Conservation (phyloP, 2,329 filamentous ascomycete species). For the Escovopsis sp. region DNA sequence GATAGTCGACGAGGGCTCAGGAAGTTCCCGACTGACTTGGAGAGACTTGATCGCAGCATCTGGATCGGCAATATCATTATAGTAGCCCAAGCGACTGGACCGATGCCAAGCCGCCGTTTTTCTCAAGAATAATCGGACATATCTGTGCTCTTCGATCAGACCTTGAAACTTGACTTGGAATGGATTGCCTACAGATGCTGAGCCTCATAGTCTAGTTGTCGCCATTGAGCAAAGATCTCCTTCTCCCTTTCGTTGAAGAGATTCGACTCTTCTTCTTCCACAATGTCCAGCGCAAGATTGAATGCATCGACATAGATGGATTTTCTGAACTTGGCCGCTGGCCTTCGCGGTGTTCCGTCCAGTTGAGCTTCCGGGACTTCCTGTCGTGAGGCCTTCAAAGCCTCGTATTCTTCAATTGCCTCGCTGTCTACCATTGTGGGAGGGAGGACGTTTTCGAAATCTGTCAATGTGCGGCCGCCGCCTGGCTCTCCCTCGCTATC, state of each 20-base stretch:
- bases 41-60: slow-evolving; percentile 49
- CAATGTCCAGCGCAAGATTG: slow-evolving; percentile 79
- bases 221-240: slow-evolving; percentile 65
- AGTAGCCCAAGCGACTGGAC: slow-evolving; percentile 60
- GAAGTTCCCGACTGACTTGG: slow-evolving; percentile 43
- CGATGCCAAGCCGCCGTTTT: slow-evolving; percentile 91
- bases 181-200: slow-evolving; percentile 62
- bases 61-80: slow-evolving; percentile 68
- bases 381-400: slow-evolving; percentile 42
- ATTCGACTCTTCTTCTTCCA: slow-evolving; percentile 76
- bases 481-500: background rate
- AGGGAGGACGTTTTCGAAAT: slow-evolving; percentile 45
- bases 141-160: slow-evolving; percentile 32
- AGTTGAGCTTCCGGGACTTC: slow-evolving; percentile 22
- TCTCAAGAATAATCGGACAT: slow-evolving; percentile 81
- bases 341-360: slow-evolving; percentile 19
- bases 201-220: slow-evolving; percentile 58
- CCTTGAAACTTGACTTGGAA: background rate
- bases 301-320: slow-evolving; percentile 98
- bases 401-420: slow-evolving; percentile 69
- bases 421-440: slow-evolving; percentile 50
- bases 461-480: slow-evolving; percentile 10
- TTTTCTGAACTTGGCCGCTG: slow-evolving; percentile 61
- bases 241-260: slow-evolving; percentile 72
- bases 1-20: slow-evolving; percentile 16